These are phyloP conservation scores for Penicillium dipodomyicola DNA, from an alignment of 495 filamentous ascomycete species.

Conservation along the genomic window DNA sequence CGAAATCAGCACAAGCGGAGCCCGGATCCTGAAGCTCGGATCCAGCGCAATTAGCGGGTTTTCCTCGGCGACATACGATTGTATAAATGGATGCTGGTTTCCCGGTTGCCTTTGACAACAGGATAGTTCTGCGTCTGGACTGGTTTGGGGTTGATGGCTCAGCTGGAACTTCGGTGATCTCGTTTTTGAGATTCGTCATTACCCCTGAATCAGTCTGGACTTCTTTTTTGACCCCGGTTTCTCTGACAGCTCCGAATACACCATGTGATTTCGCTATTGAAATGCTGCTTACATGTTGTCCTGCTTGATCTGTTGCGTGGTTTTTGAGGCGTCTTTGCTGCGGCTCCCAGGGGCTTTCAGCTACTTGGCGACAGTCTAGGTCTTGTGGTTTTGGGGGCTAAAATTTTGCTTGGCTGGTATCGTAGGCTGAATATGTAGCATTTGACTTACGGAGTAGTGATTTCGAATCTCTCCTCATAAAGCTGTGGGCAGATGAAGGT, in stretches of 20 bases:
- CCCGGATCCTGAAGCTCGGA: slow-evolving; percentile 6
- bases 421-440: background rate
- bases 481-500: background rate
- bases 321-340: background rate
- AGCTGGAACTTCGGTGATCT: background rate
- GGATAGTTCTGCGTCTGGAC: slow-evolving; percentile 4
- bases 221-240: slow-evolving; percentile 6
- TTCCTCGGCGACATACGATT: background rate
- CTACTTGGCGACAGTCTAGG: background rate
- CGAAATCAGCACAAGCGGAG: background rate
- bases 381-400: background rate
- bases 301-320: background rate
- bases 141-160: background rate
- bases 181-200: slow-evolving; percentile 14
- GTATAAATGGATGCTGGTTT: slow-evolving; percentile 8
- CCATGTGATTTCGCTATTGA: background rate
- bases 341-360: slow-evolving; percentile 6
- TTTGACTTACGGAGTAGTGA: background rate
- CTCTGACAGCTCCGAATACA: slow-evolving; percentile 11
- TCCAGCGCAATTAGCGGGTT: slow-evolving; percentile 4
- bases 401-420: background rate
- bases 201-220: slow-evolving; percentile 11
- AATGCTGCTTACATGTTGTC: background rate
- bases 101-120: slow-evolving; percentile 17
- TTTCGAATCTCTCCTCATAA: background rate